Base-by-base conservation (phyloP, 331 rosid genomes). In the Phaseolus coccineus region DNA sequence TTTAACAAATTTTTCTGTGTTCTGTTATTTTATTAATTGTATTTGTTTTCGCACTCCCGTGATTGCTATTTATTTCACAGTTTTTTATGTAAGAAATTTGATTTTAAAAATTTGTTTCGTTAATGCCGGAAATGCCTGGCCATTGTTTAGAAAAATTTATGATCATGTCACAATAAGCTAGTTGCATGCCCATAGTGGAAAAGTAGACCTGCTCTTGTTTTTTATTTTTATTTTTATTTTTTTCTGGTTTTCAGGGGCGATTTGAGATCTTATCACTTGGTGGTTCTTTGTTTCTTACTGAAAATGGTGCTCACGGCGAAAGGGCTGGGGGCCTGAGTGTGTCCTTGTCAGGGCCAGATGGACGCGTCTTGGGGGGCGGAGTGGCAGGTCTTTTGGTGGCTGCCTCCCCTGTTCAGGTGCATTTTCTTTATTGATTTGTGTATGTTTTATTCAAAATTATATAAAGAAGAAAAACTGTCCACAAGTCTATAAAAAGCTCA, bases 321-420 rank as follows among this genome's bases (percentile, higher is more conserved):
- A 78, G 90, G 78, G 58, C 68, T 48, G 97, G 96, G 71, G 91
- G 89, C 5, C 53, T 94, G 72, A 91, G 87, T 8, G 90, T 91
- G 72, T 79, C 92, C 30, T 80, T 91, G 69, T 85, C 93, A 8
- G 90, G 90, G 22, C 91, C 93, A 65, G 93, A 94, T 76, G 93
- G 94, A 37, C 85, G 88, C 22, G 87, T 88, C 31, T 74, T 93
- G 73, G 94, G 96, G 11, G 97, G 97, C 47, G 79, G 83, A 2
- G 90, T 93, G 42, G 93, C 87, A 4, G 94, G 94, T 25, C 86
- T 87, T 71, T 51, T 92, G 37, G 79, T 83, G 2, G 97, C 98
- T 69, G 97, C 97, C 39, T 63, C 94, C 31, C 91, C 98, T 52
- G 84, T 94, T 85, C 96, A 92, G 97, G 96, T 92, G 75, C 48